Base-by-base conservation (phyloP, 495 filamentous ascomycete genomes). In the Penicillium odoratum region DNA sequence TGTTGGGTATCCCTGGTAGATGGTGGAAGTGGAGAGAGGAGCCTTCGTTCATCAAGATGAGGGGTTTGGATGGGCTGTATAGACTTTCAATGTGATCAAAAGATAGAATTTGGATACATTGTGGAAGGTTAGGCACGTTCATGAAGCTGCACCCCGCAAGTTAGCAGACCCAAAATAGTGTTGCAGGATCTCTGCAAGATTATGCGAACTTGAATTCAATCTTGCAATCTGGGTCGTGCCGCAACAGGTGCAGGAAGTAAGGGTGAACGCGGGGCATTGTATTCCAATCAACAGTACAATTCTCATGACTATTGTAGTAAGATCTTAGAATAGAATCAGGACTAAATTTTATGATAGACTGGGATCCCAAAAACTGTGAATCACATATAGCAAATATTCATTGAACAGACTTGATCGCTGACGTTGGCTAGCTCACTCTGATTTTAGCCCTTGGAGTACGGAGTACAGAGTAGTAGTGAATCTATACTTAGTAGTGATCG, bases 101-200 rank as follows among this genome's bases (percentile, higher is more conserved):
- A n/a, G 38, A 38, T 40, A 16, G 15, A 15, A 16, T 40, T 36
- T 36, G 38, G 6, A 25, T 47, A 21, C 44, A 47, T 6, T 44
- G 40, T 47, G 26, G 21, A 3, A 13, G 44, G 31, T n/a, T 30
- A n/a, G 8, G 31, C 36, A 44, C 36, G 34, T 44, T 53, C 10
- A 43, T 5, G 6, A 8, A 25, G 25, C 9, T 47, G 31, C 28
- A 48, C 43, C n/a, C 43, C 31, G 44, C 21, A 48, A 45, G 21
- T 36, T 8, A 36, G 5, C 26, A 18, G 11, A 36, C 10, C 29
- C 18, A 18, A 15, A 31, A 47, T 38, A 25, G 13, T 8, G 31
- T 18, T 56, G 29, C 53, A 29, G 53, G 4, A 15, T 29, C 29
- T n/a, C 51, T 48, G 53, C 53, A 48, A 56, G 53, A 56, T 56